Evolutionary conservation across 805 yeast species (phyloP).

Genomic region (Candida sphagnicola): DNA sequence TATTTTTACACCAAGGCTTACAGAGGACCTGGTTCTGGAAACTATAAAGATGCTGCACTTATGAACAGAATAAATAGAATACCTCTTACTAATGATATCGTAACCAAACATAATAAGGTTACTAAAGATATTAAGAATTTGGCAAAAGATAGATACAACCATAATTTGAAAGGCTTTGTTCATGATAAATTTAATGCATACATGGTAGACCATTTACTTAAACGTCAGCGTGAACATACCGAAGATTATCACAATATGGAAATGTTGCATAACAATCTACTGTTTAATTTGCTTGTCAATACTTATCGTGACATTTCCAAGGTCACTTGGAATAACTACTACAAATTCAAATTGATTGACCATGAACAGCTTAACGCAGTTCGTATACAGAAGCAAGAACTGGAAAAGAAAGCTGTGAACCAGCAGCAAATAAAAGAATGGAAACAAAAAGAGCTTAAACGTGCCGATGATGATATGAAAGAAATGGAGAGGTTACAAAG

Average conservation of each 20-base stretch:
- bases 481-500: slow-evolving; percentile 12
- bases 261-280: slow-evolving; percentile 40
- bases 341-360: slow-evolving; percentile 34
- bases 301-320: slow-evolving; percentile 35
- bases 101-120: slow-evolving; percentile 4
- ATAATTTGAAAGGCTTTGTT: slow-evolving; percentile 34
- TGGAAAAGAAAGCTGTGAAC: slow-evolving; percentile 9
- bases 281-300: slow-evolving; percentile 36
- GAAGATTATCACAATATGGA: slow-evolving; percentile 39
- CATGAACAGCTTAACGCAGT: slow-evolving; percentile 29
- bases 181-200: slow-evolving; percentile 30
- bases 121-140: slow-evolving; percentile 3
- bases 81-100: slow-evolving; percentile 16
- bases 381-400: slow-evolving; percentile 10
- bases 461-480: slow-evolving; percentile 9
- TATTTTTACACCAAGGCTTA: slow-evolving; percentile 38
- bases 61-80: slow-evolving; percentile 37
- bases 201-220: slow-evolving; percentile 25
- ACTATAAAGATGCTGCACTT: slow-evolving; percentile 41
- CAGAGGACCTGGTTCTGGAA: slow-evolving; percentile 45
- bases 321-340: slow-evolving; percentile 38
- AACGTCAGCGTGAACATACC: slow-evolving; percentile 24
- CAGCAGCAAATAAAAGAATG: slow-evolving; percentile 6
- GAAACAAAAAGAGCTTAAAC: slow-evolving; percentile 7
- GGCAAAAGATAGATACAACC: slow-evolving; percentile 11